Percentiles rank a stretch among this genome's conserved stretches.
phyloP scores from a whole-genome alignment of 306 rosid species.

The Lathyrus sativus region DNA sequence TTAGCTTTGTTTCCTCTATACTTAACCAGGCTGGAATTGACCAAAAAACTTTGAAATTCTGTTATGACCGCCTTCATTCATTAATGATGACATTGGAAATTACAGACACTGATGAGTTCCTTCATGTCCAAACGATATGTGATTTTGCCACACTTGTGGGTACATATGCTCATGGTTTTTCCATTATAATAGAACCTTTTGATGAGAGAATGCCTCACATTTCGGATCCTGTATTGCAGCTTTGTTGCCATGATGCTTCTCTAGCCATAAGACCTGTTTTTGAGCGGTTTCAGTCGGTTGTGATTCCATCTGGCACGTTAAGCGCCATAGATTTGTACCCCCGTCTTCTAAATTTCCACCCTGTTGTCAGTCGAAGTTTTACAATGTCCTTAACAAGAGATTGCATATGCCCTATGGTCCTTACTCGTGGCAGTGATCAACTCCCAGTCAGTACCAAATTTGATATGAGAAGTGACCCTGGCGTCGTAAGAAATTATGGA shows the following conservation, averaged over 20 bases:
- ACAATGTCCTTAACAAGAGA: slow-evolving; percentile 97
- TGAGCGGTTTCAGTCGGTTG: slow-evolving; percentile 92
- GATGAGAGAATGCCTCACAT: slow-evolving; percentile 99
- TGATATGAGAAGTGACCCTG: slow-evolving; percentile 97
- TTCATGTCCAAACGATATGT: slow-evolving; percentile 88
- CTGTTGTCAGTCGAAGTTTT: slow-evolving; percentile 96
- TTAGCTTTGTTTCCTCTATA: slow-evolving; percentile 66
- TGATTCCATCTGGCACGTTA: slow-evolving; percentile 92
- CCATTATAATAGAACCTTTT: slow-evolving; percentile 86
- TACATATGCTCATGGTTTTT: slow-evolving; percentile 88
- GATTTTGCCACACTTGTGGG: slow-evolving; percentile 98
- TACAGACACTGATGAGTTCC: slow-evolving; percentile 90
- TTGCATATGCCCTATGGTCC: slow-evolving; percentile 99
- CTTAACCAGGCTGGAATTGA: slow-evolving; percentile 87
- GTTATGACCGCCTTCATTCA: slow-evolving; percentile 94
- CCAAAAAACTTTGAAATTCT: slow-evolving; percentile 86
- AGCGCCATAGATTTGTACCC: slow-evolving; percentile 96
- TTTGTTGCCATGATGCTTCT: slow-evolving; percentile 96
- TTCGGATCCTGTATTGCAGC: slow-evolving; percentile 99
- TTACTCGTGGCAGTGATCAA: slow-evolving; percentile 96
- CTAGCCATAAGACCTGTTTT: slow-evolving; percentile 97
- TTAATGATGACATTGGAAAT: slow-evolving; percentile 92
- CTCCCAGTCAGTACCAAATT: slow-evolving; percentile 96
- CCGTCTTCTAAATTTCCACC: slow-evolving; percentile 87
- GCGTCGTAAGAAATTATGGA: slow-evolving; percentile 92